These are phyloP conservation scores for Phytophthora boehmeriae DNA, from an alignment of 352 stramenopile species.

Conservation along the genomic window DNA sequence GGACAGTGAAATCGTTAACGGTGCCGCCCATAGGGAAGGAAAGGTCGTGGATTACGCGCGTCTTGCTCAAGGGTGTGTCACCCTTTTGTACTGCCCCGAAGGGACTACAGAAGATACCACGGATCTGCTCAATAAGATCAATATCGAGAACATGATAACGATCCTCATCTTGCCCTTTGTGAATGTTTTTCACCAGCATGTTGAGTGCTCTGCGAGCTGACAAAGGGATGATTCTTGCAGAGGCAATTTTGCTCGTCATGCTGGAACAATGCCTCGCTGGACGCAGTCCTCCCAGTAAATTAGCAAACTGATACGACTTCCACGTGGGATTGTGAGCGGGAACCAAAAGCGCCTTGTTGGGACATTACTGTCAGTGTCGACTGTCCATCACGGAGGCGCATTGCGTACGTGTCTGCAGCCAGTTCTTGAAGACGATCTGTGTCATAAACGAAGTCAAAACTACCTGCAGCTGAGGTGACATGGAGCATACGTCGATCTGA, in stretches of 20 bases:
- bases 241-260: not conserved
- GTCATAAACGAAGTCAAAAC: not conserved
- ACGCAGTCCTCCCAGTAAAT: conserved; percentile 3
- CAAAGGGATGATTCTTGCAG: not conserved
- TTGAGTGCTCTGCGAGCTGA: conserved; percentile 3
- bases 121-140: not conserved
- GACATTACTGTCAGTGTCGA: not conserved
- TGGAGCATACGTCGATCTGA: not conserved
- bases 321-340: not conserved
- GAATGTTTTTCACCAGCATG: conserved; percentile 13
- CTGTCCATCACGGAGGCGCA: not conserved
- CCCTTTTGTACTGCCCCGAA: too few species aligned
- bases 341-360: conserved; percentile 11
- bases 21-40: conserved; percentile 4
- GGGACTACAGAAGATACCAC: conserved; percentile 11
- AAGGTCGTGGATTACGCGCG: conserved; percentile 18
- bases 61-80: not conserved
- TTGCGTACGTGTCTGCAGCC: not conserved
- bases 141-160: conserved; percentile 21
- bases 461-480: not conserved
- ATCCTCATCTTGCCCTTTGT: conserved; percentile 11
- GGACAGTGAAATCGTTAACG: conserved; percentile 15
- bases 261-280: conserved; percentile 1
- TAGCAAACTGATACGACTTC: not conserved
- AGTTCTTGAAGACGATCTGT: not conserved